These are phyloP conservation scores for Pseudogymnoascus sp. DNA, from an alignment of 2,329 filamentous ascomycete genomes.

Conservation along the genomic window DNA sequence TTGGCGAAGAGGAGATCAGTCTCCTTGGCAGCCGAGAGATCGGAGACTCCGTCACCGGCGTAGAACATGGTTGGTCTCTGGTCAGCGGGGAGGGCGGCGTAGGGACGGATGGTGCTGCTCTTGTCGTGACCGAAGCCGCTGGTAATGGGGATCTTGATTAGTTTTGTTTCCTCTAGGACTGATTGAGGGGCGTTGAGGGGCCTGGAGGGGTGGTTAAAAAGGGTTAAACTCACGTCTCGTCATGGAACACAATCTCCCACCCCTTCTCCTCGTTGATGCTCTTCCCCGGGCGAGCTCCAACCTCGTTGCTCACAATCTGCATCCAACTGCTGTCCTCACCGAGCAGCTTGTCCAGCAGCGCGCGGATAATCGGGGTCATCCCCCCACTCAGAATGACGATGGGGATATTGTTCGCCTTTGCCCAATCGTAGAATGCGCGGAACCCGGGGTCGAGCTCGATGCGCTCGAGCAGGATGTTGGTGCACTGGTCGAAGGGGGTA, in stretches of 20 bases:
- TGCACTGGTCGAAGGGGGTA: conserved; percentile 73
- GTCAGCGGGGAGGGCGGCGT: conserved; percentile 59
- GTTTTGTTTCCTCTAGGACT: not conserved
- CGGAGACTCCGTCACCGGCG: conserved; percentile 88
- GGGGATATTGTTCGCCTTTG: conserved; percentile 71
- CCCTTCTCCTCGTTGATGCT: conserved; percentile 69
- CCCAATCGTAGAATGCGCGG: conserved; percentile 79
- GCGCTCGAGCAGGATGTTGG: conserved; percentile 67
- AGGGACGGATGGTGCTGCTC: conserved; percentile 80
- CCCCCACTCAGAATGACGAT: conserved; percentile 87
- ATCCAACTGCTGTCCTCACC: conserved; percentile 68
- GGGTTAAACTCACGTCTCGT: conserved; percentile 55
- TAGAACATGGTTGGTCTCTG: conserved; percentile 82
- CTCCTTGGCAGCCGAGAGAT: conserved; percentile 84
- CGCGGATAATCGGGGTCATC: conserved; percentile 86
- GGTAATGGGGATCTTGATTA: not conserved
- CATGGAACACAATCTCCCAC: conserved; percentile 83
- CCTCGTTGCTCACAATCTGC: conserved; percentile 85
- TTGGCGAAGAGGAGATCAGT: conserved; percentile 93
- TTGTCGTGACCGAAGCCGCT: conserved; percentile 88
- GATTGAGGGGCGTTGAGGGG: not conserved
- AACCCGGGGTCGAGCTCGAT: conserved; percentile 87
- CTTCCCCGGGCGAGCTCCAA: conserved; percentile 57
- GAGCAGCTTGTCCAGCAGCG: conserved; percentile 69
- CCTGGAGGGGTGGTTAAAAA: not conserved